These are phyloP conservation scores for Pyrenochaeta sp. DNA, from an alignment of 2,329 filamentous ascomycete species.

Conservation along the genomic window DNA sequence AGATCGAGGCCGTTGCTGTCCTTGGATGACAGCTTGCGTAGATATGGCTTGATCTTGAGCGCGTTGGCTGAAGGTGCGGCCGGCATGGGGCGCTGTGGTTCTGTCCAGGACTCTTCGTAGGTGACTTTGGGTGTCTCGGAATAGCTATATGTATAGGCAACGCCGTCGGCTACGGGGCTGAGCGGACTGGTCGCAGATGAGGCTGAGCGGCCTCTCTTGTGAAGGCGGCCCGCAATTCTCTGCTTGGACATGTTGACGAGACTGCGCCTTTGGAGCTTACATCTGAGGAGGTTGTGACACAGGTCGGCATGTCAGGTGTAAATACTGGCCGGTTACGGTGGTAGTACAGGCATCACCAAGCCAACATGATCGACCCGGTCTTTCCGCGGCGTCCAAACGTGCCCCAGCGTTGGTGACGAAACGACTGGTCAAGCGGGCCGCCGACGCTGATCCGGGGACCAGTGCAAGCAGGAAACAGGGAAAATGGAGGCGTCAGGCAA, in stretches of 20 bases:
- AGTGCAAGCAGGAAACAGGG: neutral
- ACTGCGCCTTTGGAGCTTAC: too few species aligned
- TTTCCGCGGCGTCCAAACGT: neutral
- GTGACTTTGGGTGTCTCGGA: slow-evolving; percentile 45
- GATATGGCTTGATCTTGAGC: slow-evolving; percentile 63
- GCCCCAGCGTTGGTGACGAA: slow-evolving; percentile 16
- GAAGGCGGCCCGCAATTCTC: slow-evolving; percentile 8
- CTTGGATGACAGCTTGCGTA: slow-evolving; percentile 62
- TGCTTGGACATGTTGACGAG: slow-evolving; percentile 12
- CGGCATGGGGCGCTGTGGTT: slow-evolving; percentile 34
- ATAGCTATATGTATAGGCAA: slow-evolving; percentile 43
- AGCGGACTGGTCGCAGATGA: slow-evolving; percentile 48
- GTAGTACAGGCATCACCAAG: slow-evolving; percentile 2
- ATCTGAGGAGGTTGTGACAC: too few species aligned
- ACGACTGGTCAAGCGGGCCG: slow-evolving; percentile 14
- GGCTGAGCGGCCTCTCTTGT: slow-evolving; percentile 51
- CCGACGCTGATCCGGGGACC: slow-evolving; percentile 15
- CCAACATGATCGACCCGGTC: neutral
- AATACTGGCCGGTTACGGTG: neutral
- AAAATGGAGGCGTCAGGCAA: neutral
- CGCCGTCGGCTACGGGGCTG: slow-evolving; percentile 40
- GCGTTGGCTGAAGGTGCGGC: slow-evolving; percentile 31
- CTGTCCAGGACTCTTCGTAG: slow-evolving; percentile 45
- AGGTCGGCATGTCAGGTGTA: neutral
- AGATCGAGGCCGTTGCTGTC: slow-evolving; percentile 62